Conservation (phyloP, 331 rosid genomes). For the Prunus yedoensis region DNA sequence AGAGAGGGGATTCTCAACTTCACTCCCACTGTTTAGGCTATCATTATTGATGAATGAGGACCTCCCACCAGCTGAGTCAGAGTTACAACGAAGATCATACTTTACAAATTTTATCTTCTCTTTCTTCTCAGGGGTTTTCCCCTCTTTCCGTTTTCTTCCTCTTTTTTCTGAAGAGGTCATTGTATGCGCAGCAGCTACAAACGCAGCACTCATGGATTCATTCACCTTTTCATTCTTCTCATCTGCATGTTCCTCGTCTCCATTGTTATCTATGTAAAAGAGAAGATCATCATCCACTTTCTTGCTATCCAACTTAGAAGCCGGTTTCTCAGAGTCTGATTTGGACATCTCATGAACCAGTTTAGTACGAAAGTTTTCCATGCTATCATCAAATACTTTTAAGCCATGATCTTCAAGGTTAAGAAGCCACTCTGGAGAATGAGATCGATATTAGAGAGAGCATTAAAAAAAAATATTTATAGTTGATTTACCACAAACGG, state of each 20-base stretch:
- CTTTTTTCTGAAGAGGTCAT: slow-evolving; percentile 38
- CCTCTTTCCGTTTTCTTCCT: slow-evolving; percentile 54
- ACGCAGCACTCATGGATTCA: slow-evolving; percentile 43
- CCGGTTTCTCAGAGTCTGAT: slow-evolving; percentile 20
- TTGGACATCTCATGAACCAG: slow-evolving; percentile 31
- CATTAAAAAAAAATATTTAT: not conserved
- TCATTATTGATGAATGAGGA: slow-evolving; percentile 29
- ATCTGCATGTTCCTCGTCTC: slow-evolving; percentile 30
- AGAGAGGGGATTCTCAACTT: slow-evolving; percentile 55
- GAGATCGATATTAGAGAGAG: slow-evolving; percentile 18
- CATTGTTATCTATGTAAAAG: slow-evolving; percentile 55
- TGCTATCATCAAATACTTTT: slow-evolving; percentile 52
- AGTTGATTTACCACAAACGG: not conserved
- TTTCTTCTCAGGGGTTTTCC: slow-evolving; percentile 32
- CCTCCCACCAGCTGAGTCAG: slow-evolving; percentile 27
- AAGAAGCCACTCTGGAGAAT: slow-evolving; percentile 62
- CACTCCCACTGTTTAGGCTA: slow-evolving; percentile 49
- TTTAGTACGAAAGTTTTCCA: slow-evolving; percentile 36
- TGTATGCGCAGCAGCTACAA: slow-evolving; percentile 53
- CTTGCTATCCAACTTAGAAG: slow-evolving; percentile 34
- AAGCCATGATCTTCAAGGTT: slow-evolving; percentile 64
- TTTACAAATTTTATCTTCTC: slow-evolving; percentile 47
- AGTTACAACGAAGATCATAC: slow-evolving; percentile 36
- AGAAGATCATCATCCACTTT: slow-evolving; percentile 45
- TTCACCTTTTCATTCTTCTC: slow-evolving; percentile 37